Conservation (phyloP, 441 rosid genomes). For the Capsella rubella region DNA sequence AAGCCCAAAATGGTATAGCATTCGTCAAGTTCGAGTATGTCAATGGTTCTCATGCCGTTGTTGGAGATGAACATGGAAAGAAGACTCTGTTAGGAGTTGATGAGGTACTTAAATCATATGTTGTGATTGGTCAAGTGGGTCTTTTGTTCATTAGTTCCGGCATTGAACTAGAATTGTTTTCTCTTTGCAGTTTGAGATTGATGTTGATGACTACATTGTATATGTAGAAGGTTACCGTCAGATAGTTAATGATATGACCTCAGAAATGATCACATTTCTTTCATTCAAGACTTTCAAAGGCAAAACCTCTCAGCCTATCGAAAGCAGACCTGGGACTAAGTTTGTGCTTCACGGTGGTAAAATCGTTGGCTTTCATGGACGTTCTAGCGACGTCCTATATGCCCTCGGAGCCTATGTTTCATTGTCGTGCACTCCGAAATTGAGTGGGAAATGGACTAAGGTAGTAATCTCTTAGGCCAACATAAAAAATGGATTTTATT, state of each 20-base stretch:
- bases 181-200: constrained; percentile 34
- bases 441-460: constrained; percentile 32
- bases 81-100: too few species aligned
- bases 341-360: constrained; percentile 40
- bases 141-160: too few species aligned
- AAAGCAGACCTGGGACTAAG: not conserved
- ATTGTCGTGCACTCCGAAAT: not conserved
- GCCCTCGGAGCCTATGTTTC: constrained; percentile 28
- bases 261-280: constrained; percentile 29
- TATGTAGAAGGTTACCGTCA: constrained; percentile 37
- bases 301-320: constrained; percentile 12
- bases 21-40: constrained; percentile 37
- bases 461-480: constrained; percentile 10
- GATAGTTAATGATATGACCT: not conserved
- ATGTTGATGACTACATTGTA: constrained; percentile 33
- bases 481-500: too few species aligned
- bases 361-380: constrained; percentile 39
- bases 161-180: not conserved
- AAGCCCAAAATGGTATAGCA: constrained; percentile 27
- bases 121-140: too few species aligned
- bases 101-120: too few species aligned
- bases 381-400: constrained; percentile 30
- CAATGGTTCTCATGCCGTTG: constrained; percentile 15
- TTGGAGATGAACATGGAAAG: constrained; percentile 37
- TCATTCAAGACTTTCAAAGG: constrained; percentile 33